These are phyloP conservation scores for Coemansia sp. DNA, from an alignment of 192 early-diverging fungal species.

Conservation along the genomic window DNA sequence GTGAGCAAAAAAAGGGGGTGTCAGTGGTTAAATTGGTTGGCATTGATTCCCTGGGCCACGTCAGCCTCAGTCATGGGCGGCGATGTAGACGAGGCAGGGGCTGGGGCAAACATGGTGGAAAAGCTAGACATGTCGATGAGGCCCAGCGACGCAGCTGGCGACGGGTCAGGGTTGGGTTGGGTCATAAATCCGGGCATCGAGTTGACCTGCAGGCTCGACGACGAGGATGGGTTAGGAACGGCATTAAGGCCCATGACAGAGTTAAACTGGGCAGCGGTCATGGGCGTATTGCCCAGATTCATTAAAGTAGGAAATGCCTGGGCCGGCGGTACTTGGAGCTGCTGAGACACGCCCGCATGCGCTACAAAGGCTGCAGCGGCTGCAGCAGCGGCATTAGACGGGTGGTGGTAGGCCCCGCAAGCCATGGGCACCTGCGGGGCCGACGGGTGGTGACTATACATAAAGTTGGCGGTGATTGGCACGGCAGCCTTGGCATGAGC, in stretches of 20 bases:
- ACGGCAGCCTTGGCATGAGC: constrained; percentile 4
- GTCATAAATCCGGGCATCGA: constrained; percentile 31
- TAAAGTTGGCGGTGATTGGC: background rate
- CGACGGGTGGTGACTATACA: constrained; percentile 3
- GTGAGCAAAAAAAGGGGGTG: background rate
- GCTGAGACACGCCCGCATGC: constrained; percentile 19
- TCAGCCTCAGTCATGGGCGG: constrained; percentile 1
- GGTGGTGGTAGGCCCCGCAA: constrained; percentile 10
- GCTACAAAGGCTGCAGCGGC: constrained; percentile 41
- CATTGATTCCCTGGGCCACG: background rate
- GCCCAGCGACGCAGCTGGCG: constrained; percentile 12
- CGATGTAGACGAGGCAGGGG: background rate
- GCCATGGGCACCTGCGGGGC: background rate
- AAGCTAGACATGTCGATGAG: constrained; percentile 40
- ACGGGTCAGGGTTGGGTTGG: constrained; percentile 1
- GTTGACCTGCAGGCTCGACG: constrained; percentile 34
- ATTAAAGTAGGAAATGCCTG: background rate
- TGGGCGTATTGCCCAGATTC: background rate
- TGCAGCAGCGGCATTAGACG: constrained; percentile 14
- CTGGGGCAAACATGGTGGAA: constrained; percentile 28
- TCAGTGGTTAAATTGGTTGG: background rate
- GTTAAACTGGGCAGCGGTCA: constrained; percentile 19
- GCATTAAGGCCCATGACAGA: constrained; percentile 20
- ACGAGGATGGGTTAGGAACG: background rate
- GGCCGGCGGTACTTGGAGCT: constrained; percentile 13